Conservation (phyloP, 2,329 filamentous ascomycete genomes). For the Aspergillus tubingensis region DNA sequence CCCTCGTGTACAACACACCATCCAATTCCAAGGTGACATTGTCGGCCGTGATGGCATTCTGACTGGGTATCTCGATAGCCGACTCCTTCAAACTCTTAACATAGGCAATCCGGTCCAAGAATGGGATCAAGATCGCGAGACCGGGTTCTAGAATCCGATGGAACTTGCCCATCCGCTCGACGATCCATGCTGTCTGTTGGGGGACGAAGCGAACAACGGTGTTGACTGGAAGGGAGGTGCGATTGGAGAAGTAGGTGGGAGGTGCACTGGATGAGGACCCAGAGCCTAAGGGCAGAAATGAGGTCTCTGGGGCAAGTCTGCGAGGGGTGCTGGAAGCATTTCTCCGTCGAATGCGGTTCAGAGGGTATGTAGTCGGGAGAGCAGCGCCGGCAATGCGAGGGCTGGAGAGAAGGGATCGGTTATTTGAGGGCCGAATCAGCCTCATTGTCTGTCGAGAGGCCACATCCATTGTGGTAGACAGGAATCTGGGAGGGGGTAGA, state of each 20-base stretch:
- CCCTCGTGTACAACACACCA: constrained; percentile 90
- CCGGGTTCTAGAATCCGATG: constrained; percentile 90
- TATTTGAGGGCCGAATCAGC: constrained; percentile 33
- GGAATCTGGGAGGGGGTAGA: neutral
- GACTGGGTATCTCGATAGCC: constrained; percentile 94
- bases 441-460: constrained; percentile 38
- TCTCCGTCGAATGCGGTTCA: constrained; percentile 31
- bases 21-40: constrained; percentile 97
- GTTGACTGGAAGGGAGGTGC: constrained; percentile 75
- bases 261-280: constrained; percentile 33
- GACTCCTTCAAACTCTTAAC: constrained; percentile 96
- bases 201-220: constrained; percentile 95
- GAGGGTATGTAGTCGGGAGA: constrained; percentile 20
- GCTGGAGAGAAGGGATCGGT: constrained; percentile 25
- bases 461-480: constrained; percentile 37
- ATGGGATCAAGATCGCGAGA: constrained; percentile 81
- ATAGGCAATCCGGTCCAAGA: constrained; percentile 94
- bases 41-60: constrained; percentile 97
- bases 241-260: constrained; percentile 75
- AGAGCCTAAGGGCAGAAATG: constrained; percentile 33
- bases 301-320: constrained; percentile 34
- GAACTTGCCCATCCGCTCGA: constrained; percentile 99
- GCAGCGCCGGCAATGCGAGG: constrained; percentile 24
- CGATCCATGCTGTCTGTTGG: constrained; percentile 99
- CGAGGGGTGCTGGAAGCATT: constrained; percentile 34